Percentiles rank a stretch among this genome's conserved stretches.
Evolutionary conservation across 169 alveolate genomes (phyloP).

Genomic region (Miamiensis avidus): DNA sequence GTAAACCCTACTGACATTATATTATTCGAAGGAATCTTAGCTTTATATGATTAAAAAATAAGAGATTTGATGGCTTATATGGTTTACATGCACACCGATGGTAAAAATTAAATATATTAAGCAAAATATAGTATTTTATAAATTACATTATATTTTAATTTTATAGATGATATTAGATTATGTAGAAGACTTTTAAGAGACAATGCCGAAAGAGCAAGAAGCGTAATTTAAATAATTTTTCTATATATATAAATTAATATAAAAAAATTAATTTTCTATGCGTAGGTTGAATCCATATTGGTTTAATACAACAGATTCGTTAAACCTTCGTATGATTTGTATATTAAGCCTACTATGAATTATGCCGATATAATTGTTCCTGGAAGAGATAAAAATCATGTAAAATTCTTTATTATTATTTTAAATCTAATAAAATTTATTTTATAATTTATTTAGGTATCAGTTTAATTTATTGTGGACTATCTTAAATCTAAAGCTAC

Average conservation of each 20-base stretch:
- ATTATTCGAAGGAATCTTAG: slow-evolving; percentile 82
- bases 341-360: slow-evolving; percentile 72
- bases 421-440: no score
- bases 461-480: slow-evolving; percentile 40
- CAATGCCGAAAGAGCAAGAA: slow-evolving; percentile 78
- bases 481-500: slow-evolving; percentile 32
- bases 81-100: slow-evolving; percentile 81
- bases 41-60: slow-evolving; percentile 76
- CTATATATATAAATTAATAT: no score
- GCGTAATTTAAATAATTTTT: background rate
- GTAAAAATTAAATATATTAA: slow-evolving; percentile 20
- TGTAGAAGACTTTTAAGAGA: slow-evolving; percentile 79
- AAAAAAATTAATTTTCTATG: no score
- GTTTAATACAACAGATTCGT: slow-evolving; percentile 74
- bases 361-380: slow-evolving; percentile 82
- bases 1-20: slow-evolving; percentile 55
- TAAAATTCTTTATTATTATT: background rate
- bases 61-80: slow-evolving; percentile 77
- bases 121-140: background rate
- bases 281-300: slow-evolving; percentile 56
- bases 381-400: slow-evolving; percentile 27
- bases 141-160: background rate
- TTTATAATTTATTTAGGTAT: slow-evolving; percentile 5
- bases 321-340: slow-evolving; percentile 74
- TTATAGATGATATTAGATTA: slow-evolving; percentile 58